Conservation (phyloP, 768 basidiomycete genomes). For the Leccinum imitatum region DNA sequence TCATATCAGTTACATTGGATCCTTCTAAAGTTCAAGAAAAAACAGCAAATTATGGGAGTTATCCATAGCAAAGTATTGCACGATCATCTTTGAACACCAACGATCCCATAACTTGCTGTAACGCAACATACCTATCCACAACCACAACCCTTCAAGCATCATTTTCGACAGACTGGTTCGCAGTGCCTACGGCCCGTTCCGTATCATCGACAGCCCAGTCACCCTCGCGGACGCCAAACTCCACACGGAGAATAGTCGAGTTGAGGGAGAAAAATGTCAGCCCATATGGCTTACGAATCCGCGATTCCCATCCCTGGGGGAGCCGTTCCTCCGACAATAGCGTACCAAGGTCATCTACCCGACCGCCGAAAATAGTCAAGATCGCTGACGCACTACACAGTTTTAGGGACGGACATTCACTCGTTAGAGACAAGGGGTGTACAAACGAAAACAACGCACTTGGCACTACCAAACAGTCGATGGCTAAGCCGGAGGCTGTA, state of each 20-base stretch:
- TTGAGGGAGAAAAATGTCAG: slow-evolving; percentile 61
- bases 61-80: background rate
- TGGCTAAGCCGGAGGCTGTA: slow-evolving; percentile 53
- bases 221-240: slow-evolving; percentile 12
- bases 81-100: background rate
- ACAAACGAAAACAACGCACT: slow-evolving; percentile 44
- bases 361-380: slow-evolving; percentile 63
- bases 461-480: slow-evolving; percentile 62
- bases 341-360: slow-evolving; percentile 48
- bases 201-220: slow-evolving; percentile 11
- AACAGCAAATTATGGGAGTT: background rate
- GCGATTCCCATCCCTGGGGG: slow-evolving; percentile 70
- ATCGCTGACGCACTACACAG: slow-evolving; percentile 56
- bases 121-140: background rate
- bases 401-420: background rate
- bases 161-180: background rate
- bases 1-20: background rate
- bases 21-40: background rate
- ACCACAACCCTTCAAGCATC: background rate
- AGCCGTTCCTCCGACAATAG: slow-evolving; percentile 66
- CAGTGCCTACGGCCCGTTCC: background rate
- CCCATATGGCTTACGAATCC: slow-evolving; percentile 49
- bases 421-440: background rate
- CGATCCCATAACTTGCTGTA: background rate
- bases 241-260: slow-evolving; percentile 3